phyloP scores from a whole-genome alignment of 2,329 filamentous ascomycete species.

The Pseudogymnoascus sp. region DNA sequence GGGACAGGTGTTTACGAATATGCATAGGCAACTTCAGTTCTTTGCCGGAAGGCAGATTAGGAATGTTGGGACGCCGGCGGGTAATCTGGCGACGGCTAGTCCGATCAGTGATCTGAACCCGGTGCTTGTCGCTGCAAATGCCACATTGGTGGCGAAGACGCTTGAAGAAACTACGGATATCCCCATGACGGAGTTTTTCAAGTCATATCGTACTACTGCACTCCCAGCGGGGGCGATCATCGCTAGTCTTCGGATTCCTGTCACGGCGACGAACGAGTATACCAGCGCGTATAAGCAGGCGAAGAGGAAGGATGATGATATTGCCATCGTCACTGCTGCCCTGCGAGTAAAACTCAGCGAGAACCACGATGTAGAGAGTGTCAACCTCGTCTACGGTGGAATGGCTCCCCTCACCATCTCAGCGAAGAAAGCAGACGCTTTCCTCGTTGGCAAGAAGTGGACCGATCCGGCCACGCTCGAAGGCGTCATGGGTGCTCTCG shows the following conservation, averaged over 20 bases:
- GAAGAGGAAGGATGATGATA: slow-evolving; percentile 96
- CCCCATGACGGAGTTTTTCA: slow-evolving; percentile 91
- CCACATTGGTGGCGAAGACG: slow-evolving; percentile 73
- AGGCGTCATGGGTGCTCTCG: slow-evolving; percentile 82
- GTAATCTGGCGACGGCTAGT: slow-evolving; percentile 88
- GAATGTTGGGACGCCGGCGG: slow-evolving; percentile 94
- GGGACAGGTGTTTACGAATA: slow-evolving; percentile 75
- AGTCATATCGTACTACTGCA: slow-evolving; percentile 79
- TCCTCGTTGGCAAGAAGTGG: slow-evolving; percentile 69
- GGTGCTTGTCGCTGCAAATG: slow-evolving; percentile 81
- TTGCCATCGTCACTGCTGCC: slow-evolving; percentile 90
- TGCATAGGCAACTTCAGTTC: slow-evolving; percentile 87
- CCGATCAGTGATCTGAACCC: slow-evolving; percentile 96
- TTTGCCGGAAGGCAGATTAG: slow-evolving; percentile 94
- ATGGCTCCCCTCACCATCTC: slow-evolving; percentile 91
- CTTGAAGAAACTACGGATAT: slow-evolving; percentile 67
- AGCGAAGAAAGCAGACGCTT: slow-evolving; percentile 70
- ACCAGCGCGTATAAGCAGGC: slow-evolving; percentile 91
- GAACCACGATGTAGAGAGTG: slow-evolving; percentile 62
- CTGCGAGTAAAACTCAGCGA: slow-evolving; percentile 67
- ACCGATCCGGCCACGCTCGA: slow-evolving; percentile 78
- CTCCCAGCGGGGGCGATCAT: slow-evolving; percentile 77
- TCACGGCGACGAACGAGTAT: slow-evolving; percentile 71
- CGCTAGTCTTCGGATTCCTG: slow-evolving; percentile 76
- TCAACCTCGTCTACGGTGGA: slow-evolving; percentile 82